Conservation (phyloP, 192 early-diverging fungal species). For the Mortierella alpina region DNA sequence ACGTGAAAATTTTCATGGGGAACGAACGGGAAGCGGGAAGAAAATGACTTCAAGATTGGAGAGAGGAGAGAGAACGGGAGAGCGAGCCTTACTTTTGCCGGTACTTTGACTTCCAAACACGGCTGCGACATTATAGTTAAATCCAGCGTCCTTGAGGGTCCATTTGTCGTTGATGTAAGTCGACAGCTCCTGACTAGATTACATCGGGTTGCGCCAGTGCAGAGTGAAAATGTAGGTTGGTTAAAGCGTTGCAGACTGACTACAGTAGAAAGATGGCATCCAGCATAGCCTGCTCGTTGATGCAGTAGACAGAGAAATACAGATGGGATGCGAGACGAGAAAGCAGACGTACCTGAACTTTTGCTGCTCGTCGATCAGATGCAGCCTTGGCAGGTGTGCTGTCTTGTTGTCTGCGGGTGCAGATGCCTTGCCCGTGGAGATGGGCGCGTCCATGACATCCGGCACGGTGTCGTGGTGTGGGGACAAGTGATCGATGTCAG, state of each 20-base stretch:
- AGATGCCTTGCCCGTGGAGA: slow-evolving; percentile 8
- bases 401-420: not conserved
- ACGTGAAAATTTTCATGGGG: not conserved
- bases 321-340: not conserved
- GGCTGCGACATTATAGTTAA: slow-evolving; percentile 96
- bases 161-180: slow-evolving; percentile 88
- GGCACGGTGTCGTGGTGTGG: slow-evolving; percentile 26
- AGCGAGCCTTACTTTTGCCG: slow-evolving; percentile 82
- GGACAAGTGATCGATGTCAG: slow-evolving; percentile 39
- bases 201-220: not conserved
- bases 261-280: not conserved
- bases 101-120: slow-evolving; percentile 99
- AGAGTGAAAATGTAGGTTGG: not conserved
- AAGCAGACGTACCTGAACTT: slow-evolving; percentile 75
- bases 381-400: slow-evolving; percentile 58
- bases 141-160: slow-evolving; percentile 84
- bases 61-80: not conserved
- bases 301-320: slow-evolving; percentile 1
- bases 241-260: not conserved
- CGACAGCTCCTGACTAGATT: slow-evolving; percentile 69
- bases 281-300: not conserved
- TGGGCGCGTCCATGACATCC: slow-evolving; percentile 26
- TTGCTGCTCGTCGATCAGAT: slow-evolving; percentile 85
- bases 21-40: not conserved
- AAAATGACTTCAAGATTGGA: not conserved